These are phyloP conservation scores for Schizochytrium sp. DNA, from an alignment of 108 stramenopile genomes.

Conservation along the genomic window DNA sequence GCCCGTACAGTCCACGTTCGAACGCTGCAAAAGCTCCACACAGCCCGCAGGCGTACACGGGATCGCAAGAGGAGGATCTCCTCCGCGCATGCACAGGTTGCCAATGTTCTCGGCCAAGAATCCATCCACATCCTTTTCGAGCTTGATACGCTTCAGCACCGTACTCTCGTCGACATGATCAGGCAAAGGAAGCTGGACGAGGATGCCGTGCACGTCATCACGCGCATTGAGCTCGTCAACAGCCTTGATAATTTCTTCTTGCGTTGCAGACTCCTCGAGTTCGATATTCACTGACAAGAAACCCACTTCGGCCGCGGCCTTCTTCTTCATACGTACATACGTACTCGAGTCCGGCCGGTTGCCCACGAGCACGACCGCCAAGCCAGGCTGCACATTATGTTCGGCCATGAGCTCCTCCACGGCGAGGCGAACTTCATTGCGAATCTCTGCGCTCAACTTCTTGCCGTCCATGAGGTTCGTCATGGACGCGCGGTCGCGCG, in stretches of 20 bases:
- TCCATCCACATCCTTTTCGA: slow-evolving; percentile 91
- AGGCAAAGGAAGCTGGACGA: slow-evolving; percentile 93
- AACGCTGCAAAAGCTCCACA: slow-evolving; percentile 83
- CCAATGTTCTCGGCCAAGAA: slow-evolving; percentile 84
- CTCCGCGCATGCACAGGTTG: slow-evolving; percentile 41
- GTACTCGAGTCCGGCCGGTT: slow-evolving; percentile 81
- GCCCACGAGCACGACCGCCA: slow-evolving; percentile 54
- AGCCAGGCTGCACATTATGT: neutral
- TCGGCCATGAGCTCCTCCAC: neutral
- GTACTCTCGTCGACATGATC: slow-evolving; percentile 66
- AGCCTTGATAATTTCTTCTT: slow-evolving; percentile 63
- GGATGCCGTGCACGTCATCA: slow-evolving; percentile 77
- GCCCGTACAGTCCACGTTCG: slow-evolving; percentile 63
- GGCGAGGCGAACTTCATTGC: neutral
- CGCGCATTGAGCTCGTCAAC: slow-evolving; percentile 68
- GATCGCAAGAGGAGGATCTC: neutral
- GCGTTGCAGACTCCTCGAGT: slow-evolving; percentile 64
- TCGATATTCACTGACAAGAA: slow-evolving; percentile 68
- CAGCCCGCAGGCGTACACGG: slow-evolving; percentile 63
- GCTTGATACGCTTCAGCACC: slow-evolving; percentile 61
- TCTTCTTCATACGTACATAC: slow-evolving; percentile 93
- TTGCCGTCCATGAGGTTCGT: neutral
- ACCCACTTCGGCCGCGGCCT: slow-evolving; percentile 36
- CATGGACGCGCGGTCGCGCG: neutral
- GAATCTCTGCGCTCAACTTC: slow-evolving; percentile 10